These are phyloP conservation scores for Microcyclosporella mali DNA, from an alignment of 2,329 filamentous ascomycete species.

Conservation along the genomic window DNA sequence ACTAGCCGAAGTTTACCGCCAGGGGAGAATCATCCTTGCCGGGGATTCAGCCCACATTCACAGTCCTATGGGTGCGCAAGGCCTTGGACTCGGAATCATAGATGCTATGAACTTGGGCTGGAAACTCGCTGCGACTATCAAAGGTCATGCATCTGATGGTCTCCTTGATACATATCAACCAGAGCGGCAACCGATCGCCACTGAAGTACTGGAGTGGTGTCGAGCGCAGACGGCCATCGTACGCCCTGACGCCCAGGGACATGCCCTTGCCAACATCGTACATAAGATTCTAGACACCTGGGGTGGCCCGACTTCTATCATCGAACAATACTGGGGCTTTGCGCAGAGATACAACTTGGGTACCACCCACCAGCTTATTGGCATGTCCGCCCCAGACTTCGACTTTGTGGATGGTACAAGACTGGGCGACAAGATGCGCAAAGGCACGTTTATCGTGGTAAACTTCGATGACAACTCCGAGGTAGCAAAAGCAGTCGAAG, in stretches of 20 bases:
- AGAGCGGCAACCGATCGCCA: constrained; percentile 2
- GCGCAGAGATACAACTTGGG: not conserved
- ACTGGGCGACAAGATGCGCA: not conserved
- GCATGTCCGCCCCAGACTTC: constrained; percentile 1
- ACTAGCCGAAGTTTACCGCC: constrained; percentile 8
- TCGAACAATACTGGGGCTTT: not conserved
- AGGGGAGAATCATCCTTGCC: constrained; percentile 22
- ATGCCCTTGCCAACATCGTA: constrained; percentile 1
- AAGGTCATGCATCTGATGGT: constrained; percentile 2
- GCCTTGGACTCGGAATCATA: constrained; percentile 35
- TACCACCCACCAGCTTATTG: constrained; percentile 1
- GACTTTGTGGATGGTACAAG: constrained; percentile 1
- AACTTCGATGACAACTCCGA: not conserved
- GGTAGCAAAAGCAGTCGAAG: not conserved
- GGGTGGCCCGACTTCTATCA: not conserved
- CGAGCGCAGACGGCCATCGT: constrained; percentile 1
- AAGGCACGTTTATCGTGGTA: not conserved
- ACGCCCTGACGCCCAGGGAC: not conserved
- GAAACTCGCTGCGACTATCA: constrained; percentile 7
- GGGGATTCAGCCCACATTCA: constrained; percentile 34
- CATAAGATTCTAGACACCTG: not conserved
- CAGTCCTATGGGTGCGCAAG: constrained; percentile 34
- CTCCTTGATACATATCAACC: constrained; percentile 3
- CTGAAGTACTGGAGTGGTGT: not conserved
- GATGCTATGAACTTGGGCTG: constrained; percentile 35